Base-by-base conservation (phyloP, 352 stramenopile genomes). In the Phytophthora fragariaefolia region DNA sequence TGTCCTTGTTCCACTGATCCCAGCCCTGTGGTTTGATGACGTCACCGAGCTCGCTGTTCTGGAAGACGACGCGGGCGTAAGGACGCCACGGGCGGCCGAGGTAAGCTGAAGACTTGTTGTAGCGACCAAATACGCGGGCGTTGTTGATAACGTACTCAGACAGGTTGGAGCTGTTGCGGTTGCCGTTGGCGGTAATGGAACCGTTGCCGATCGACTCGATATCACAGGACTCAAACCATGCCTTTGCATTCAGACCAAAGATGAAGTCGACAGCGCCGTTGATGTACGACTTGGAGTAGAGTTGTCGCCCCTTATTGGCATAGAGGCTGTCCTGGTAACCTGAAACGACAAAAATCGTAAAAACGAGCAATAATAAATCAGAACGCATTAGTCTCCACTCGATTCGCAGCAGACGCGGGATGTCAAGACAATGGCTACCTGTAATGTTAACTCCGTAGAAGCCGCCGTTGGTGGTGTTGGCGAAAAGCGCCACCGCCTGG, bases 71-170 rank as follows among this genome's bases (percentile, higher is more conserved):
- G 38, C 38, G 38, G 3, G 38, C 38, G 38, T 46, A 46, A 5
- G 38, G 15, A 8, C 17, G 17, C 38, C 38, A 46, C 38, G 38
- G 38, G 6, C 38, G 38, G 4, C 38, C 38, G 1, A 46, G 38
- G 38, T 46, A 46, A 3, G 38, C n/a, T 12, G 30, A 36, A 46
- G 17, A 12, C 12, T 6, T n/a, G 23, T 23, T 23, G 38, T n/a
- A 2, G 23, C 15, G 23, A 9, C 38, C 38, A 12, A 23, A 46
- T n/a, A 46, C 38, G 38, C 38, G 38, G 12, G 18, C 45, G 8
- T 38, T 27, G 9, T 54, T 54, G 18, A 54, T 23, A 6, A 54
- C 47, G 47, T 54, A 54, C 47, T 42, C 26, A 38, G 27, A 54
- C 27, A 36, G 5, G 13, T 54, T 26, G 4, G 27, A 27, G 32